Base-by-base conservation (phyloP, 192 early-diverging fungal species). In the Anaeromyces robustus region DNA sequence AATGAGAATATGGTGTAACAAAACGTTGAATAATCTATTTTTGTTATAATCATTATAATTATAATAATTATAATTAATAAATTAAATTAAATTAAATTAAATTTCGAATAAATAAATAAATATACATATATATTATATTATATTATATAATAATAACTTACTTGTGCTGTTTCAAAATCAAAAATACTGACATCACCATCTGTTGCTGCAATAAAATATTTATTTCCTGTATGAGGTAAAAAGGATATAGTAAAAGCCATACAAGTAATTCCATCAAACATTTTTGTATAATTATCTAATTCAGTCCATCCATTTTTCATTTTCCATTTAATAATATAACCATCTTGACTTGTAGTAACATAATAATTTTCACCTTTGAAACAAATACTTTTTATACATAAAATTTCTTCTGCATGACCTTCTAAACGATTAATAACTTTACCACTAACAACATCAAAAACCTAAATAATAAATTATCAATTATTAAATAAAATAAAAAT, bases 241-340 rank as follows among this genome's bases (percentile, higher is more conserved):
- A 98, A 98, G 28, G 95, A 94, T 19, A 96, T 93, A 0, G 93
- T 96, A 86, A 98, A 98, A 17, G 95, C 95, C 96, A 98, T 98
- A 85, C 95, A 96, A 3, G 95, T 97, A 28, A 93, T 85, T 28
- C 93, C 94, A 79, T 97, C 96, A 17, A 85, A 86, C 87, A 97
- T 92, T 77, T 89, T 86, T n/a, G 83, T 90, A 68, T 88, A 26
- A 12, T 16, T 14, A 30, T 30, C 30, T 29, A 85, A 86, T 80
- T 86, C 92, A 92, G 86, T 88, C 95, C 95, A 97, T 84, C 93
- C 91, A 19, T 89, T 85, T 30, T 85, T 88, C 90, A 96, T 92
- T 78, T 94, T 89, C 95, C 95, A 98, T 84, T 92, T 94, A 80
- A 91, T 89, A 78, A 98, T 93, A 84, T 95, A 95, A 12, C 96